These are phyloP conservation scores for Ascochyta fabae DNA, from an alignment of 2,329 filamentous ascomycete genomes.

Conservation along the genomic window DNA sequence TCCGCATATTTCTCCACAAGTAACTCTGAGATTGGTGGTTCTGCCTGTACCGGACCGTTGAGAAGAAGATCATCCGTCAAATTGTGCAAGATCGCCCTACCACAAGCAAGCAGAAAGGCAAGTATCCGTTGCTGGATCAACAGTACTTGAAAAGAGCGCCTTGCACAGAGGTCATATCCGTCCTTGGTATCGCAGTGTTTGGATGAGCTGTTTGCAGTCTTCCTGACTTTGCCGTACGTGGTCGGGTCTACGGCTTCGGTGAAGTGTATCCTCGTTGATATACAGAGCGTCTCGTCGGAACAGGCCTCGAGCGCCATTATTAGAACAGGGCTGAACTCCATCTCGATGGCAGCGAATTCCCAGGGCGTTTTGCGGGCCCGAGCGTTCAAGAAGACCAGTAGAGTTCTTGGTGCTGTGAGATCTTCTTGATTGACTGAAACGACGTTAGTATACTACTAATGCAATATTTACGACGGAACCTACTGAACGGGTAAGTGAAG, in stretches of 20 bases:
- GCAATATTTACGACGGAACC: no score
- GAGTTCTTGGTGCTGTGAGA: conserved; percentile 3
- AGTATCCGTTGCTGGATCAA: conserved; percentile 6
- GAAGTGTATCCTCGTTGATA: neutral
- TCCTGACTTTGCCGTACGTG: neutral
- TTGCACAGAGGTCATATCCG: neutral
- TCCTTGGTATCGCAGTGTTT: neutral
- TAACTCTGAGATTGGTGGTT: no score
- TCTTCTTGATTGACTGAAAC: conserved; percentile 15
- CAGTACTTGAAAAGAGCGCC: neutral
- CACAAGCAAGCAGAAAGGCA: conserved; percentile 4
- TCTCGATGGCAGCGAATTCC: conserved; percentile 2
- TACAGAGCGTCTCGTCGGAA: neutral
- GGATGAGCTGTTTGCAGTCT: no score
- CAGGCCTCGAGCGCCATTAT: neutral
- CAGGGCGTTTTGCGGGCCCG: conserved; percentile 10
- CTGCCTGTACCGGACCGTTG: neutral
- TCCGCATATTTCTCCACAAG: neutral
- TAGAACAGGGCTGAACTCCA: neutral
- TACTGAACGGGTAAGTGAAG: no score
- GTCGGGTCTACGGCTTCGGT: neutral
- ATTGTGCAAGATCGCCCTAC: neutral
- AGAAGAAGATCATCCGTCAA: neutral
- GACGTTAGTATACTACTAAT: neutral
- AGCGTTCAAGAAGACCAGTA: conserved; percentile 6